Evolutionary conservation across 2,329 filamentous ascomycete genomes (phyloP).

Genomic region (Clathrospora elynae): DNA sequence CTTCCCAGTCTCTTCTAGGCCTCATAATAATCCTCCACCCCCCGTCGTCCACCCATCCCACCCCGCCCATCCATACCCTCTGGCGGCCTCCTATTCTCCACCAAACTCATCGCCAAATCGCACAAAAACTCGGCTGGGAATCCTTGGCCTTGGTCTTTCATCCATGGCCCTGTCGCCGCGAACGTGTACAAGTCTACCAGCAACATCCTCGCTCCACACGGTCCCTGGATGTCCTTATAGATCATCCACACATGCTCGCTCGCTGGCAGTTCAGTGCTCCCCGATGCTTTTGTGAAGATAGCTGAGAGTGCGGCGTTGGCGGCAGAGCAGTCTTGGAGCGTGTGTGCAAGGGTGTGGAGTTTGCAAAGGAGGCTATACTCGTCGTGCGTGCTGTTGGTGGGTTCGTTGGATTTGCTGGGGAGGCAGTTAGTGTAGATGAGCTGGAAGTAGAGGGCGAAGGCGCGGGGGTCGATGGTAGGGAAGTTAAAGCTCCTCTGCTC

Average conservation of each 20-base stretch:
- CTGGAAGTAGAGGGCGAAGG: conserved; percentile 1
- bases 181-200: neutral
- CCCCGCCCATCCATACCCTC: no score
- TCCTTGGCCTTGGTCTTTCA: neutral
- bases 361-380: no score
- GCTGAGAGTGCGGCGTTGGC: no score
- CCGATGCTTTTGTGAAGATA: no score
- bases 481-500: no score
- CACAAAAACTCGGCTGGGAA: neutral
- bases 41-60: no score
- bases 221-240: neutral
- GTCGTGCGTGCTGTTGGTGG: no score
- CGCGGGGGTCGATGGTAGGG: neutral
- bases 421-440: neutral
- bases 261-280: neutral
- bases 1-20: no score
- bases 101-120: neutral
- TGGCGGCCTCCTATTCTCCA: neutral
- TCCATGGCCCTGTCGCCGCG: neutral
- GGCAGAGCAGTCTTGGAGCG: no score
- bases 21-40: no score
- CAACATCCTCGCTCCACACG: neutral
- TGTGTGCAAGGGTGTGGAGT: no score
- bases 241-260: conserved; percentile 1
- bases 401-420: neutral